Evolutionary conservation across 768 basidiomycete species (phyloP).

Genomic region (Tulasnella calospora): DNA sequence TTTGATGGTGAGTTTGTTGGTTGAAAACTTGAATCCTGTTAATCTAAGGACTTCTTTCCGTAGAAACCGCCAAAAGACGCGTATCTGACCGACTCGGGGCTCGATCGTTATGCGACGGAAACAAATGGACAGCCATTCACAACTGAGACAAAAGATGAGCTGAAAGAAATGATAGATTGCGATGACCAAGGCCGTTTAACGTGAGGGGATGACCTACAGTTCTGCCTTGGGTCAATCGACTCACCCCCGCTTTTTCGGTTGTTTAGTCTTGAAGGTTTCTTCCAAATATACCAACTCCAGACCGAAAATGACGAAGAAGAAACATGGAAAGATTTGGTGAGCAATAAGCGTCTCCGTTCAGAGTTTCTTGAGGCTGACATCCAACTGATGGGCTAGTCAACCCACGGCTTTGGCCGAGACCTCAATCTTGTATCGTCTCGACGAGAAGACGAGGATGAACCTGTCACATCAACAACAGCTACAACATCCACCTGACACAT

Average conservation of each 20-base stretch:
- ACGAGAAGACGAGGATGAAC: constrained; percentile 45
- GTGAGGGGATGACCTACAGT: constrained; percentile 39
- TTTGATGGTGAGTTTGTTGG: not conserved
- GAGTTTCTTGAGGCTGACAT: not conserved
- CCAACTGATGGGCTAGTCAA: constrained; percentile 44
- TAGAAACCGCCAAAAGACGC: constrained; percentile 48
- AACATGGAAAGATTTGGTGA: constrained; percentile 75
- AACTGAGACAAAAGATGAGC: constrained; percentile 70
- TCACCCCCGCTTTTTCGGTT: not conserved
- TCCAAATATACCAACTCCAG: constrained; percentile 81
- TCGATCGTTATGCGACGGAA: constrained; percentile 72
- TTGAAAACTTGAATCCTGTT: constrained; percentile 27
- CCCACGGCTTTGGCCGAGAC: constrained; percentile 69
- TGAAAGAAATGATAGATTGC: constrained; percentile 69
- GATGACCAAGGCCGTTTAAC: constrained; percentile 67
- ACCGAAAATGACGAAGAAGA: constrained; percentile 71
- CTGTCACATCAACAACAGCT: not conserved
- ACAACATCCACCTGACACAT: not conserved
- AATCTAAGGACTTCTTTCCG: constrained; percentile 23
- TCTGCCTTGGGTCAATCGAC: not conserved
- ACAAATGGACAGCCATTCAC: constrained; percentile 81
- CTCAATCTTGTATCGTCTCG: constrained; percentile 55
- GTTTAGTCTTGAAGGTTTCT: constrained; percentile 66
- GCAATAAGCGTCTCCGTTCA: constrained; percentile 28
- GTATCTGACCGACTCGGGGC: constrained; percentile 52